phyloP scores from a whole-genome alignment of 495 filamentous ascomycete genomes.

The Extremus antarcticus region DNA sequence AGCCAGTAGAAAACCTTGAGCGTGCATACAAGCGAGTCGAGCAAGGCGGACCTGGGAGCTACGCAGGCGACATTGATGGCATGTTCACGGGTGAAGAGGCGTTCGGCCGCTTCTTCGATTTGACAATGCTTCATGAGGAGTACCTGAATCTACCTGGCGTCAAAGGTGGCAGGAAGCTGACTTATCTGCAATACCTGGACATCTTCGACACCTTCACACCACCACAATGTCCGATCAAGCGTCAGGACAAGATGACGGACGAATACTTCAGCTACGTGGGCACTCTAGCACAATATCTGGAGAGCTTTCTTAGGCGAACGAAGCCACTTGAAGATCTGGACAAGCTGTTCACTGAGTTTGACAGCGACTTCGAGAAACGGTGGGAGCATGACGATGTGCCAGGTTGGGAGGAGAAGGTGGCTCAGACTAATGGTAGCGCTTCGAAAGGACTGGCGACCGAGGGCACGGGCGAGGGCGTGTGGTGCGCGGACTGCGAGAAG shows the following conservation, averaged over 20 bases:
- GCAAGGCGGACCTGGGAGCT: constrained; percentile 39
- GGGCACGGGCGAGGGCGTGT: constrained; percentile 61
- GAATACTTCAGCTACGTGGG: constrained; percentile 82
- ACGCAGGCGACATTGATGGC: constrained; percentile 59
- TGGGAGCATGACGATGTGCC: constrained; percentile 70
- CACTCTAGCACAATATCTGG: constrained; percentile 69
- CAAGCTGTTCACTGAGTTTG: constrained; percentile 61
- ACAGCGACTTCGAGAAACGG: constrained; percentile 68
- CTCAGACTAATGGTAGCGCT: constrained; percentile 32
- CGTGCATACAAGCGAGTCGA: constrained; percentile 71
- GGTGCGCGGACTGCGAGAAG: constrained; percentile 84
- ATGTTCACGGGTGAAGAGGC: constrained; percentile 95
- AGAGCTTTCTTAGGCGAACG: constrained; percentile 71
- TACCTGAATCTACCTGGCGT: constrained; percentile 81
- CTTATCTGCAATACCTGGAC: constrained; percentile 85
- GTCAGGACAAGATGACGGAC: constrained; percentile 74
- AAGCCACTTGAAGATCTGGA: constrained; percentile 74
- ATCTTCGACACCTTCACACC: constrained; percentile 76
- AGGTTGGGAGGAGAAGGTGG: constrained; percentile 64
- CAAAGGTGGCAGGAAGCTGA: constrained; percentile 49
- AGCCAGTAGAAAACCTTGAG: constrained; percentile 91
- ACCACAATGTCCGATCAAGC: constrained; percentile 58
- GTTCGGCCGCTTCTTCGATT: constrained; percentile 80
- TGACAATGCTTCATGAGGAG: constrained; percentile 70
- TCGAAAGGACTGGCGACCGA: constrained; percentile 37